A percentile compares a stretch with the other conserved stretches of the same genome.
Evolutionary conservation across 108 stramenopile species (phyloP).

Genomic region (Discostella stelligeroides): DNA sequence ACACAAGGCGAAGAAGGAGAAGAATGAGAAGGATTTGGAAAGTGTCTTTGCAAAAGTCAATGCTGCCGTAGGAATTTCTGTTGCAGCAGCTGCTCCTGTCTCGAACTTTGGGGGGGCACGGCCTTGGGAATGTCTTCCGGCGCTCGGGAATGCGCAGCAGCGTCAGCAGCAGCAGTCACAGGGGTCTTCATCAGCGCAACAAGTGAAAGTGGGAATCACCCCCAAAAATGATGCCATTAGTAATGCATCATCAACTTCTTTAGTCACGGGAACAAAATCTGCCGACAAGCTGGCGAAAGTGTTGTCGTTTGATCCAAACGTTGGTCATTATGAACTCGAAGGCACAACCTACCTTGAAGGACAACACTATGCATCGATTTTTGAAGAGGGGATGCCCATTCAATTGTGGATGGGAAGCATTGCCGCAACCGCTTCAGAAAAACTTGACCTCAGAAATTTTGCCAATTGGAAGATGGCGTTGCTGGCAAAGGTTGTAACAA

Average conservation of each 20-base stretch:
- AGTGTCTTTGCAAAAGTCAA: slow-evolving; percentile 58
- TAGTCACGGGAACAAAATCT: not conserved
- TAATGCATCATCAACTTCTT: not conserved
- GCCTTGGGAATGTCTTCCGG: not conserved
- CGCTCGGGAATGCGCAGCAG: not conserved
- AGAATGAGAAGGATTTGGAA: slow-evolving; percentile 57
- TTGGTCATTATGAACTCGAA: slow-evolving; percentile 54
- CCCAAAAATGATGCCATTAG: not conserved
- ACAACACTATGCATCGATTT: slow-evolving; percentile 49
- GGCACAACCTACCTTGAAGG: slow-evolving; percentile 75
- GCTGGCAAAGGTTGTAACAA: slow-evolving; percentile 42
- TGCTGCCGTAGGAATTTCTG: slow-evolving; percentile 48
- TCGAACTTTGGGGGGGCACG: not conserved
- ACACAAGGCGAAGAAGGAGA: slow-evolving; percentile 62
- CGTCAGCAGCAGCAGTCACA: not conserved
- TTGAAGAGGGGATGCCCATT: slow-evolving; percentile 85
- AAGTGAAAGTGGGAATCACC: not conserved
- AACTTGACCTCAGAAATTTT: slow-evolving; percentile 50
- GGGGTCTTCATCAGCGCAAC: slow-evolving; percentile 9
- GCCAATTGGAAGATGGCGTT: slow-evolving; percentile 72
- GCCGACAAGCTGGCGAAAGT: not conserved
- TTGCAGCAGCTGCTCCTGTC: slow-evolving; percentile 15
- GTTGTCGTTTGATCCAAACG: slow-evolving; percentile 30
- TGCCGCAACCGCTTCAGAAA: slow-evolving; percentile 50
- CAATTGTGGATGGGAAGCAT: slow-evolving; percentile 77